Conservation (phyloP, 2,329 filamentous ascomycete species). For the Fusarium chuoi region DNA sequence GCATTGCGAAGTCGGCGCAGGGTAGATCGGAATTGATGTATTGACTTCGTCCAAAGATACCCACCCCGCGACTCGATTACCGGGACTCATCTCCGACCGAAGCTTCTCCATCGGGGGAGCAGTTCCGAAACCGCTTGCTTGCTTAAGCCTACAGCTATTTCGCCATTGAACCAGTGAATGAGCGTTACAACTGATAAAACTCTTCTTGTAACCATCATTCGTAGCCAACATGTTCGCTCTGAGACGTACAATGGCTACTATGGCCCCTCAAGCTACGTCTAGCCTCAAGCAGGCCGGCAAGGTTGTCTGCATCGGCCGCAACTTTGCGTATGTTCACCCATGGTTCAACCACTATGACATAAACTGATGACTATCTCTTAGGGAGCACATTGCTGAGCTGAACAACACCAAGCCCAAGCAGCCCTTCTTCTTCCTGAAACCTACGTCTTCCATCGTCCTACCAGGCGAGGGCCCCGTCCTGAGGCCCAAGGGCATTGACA, state of each 20-base stretch:
- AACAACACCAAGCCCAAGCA: constrained; percentile 89
- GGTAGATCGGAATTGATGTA: constrained; percentile 1
- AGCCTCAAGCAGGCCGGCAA: constrained; percentile 69
- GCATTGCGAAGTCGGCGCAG: constrained; percentile 16
- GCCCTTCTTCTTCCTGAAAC: constrained; percentile 99
- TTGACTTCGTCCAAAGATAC: neutral
- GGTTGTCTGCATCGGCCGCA: constrained; percentile 92
- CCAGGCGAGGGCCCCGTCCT: constrained; percentile 83
- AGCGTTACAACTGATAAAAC: neutral
- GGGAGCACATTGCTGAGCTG: constrained; percentile 93
- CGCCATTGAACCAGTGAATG: neutral
- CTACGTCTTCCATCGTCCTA: constrained; percentile 83
- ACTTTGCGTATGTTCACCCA: constrained; percentile 80
- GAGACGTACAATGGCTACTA: constrained; percentile 51
- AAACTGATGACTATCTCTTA: constrained; percentile 49
- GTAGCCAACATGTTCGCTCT: constrained; percentile 49
- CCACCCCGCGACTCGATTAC: constrained; percentile 14
- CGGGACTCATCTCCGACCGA: constrained; percentile 42
- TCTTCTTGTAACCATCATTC: neutral
- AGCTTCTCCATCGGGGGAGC: constrained; percentile 38
- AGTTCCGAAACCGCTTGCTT: constrained; percentile 33
- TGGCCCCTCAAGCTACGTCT: constrained; percentile 56
- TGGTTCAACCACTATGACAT: neutral
- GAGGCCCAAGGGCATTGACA: constrained; percentile 81
- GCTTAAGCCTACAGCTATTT: constrained; percentile 6